phyloP scores from a whole-genome alignment of 2,329 filamentous ascomycete species.

The Cadophora gregata region DNA sequence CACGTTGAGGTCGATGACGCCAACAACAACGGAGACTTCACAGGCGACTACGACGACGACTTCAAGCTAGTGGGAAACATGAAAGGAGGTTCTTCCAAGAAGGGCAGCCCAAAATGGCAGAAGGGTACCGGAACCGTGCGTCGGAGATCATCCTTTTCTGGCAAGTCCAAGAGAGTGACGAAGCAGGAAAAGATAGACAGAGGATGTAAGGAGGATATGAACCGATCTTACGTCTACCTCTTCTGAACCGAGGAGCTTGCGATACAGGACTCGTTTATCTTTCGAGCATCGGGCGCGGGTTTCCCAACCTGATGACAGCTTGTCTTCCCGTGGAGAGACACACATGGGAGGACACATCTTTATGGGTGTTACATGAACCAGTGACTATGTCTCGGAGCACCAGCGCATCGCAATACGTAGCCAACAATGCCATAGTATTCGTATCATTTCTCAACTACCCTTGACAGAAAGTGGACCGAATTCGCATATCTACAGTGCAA shows the following conservation, averaged over 20 bases:
- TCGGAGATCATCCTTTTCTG: not conserved
- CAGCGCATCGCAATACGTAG: too few species aligned
- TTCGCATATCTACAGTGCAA: too few species aligned
- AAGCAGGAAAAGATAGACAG: conserved; percentile 4
- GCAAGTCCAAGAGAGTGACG: not conserved
- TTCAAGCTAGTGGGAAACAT: not conserved
- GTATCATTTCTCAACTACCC: too few species aligned
- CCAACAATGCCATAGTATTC: too few species aligned
- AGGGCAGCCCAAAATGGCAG: not conserved
- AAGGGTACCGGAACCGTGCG: not conserved
- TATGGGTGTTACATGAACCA: too few species aligned
- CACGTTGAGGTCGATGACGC: not conserved
- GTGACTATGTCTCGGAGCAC: too few species aligned
- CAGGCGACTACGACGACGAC: not conserved
- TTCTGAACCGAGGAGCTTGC: not conserved
- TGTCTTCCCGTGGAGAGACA: too few species aligned
- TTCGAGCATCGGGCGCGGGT: conserved; percentile 4
- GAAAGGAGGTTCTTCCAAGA: not conserved
- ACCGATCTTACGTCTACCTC: not conserved
- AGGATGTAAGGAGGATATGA: not conserved
- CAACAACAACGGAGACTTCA: not conserved
- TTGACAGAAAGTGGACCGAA: too few species aligned
- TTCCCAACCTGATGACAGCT: too few species aligned
- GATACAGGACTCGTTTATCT: too few species aligned
- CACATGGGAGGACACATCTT: too few species aligned